Evolutionary conservation across 1,284 basidiomycete genomes (phyloP).

Genomic region (Cutaneotrichosporon dermatis): DNA sequence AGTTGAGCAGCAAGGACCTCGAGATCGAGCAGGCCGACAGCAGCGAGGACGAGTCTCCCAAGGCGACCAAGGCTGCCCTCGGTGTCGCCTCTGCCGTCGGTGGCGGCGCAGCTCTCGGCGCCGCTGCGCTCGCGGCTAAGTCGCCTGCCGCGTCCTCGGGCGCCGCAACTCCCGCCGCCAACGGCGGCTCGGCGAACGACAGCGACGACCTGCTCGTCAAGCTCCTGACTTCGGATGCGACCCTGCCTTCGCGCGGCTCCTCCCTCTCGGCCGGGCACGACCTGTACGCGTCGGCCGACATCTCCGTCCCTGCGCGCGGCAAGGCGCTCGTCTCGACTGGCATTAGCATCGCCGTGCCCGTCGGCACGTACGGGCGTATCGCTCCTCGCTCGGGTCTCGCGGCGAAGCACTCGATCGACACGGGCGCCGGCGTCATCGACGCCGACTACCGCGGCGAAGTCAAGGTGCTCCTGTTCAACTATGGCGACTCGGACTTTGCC

Average conservation of each 20-base stretch:
- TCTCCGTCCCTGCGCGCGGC: constrained; percentile 72
- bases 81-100: neutral
- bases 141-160: neutral
- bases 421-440: constrained; percentile 93
- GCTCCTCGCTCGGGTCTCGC: constrained; percentile 95
- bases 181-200: neutral
- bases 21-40: constrained; percentile 43
- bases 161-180: neutral
- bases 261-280: constrained; percentile 87
- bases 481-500: constrained; percentile 83
- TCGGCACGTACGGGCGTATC: constrained; percentile 90
- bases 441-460: constrained; percentile 91
- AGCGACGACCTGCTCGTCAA: constrained; percentile 66
- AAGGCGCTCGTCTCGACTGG: constrained; percentile 88
- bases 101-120: neutral
- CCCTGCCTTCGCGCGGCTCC: constrained; percentile 81
- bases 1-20: constrained; percentile 28
- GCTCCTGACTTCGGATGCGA: constrained; percentile 74
- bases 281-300: constrained; percentile 80
- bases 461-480: constrained; percentile 93
- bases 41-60: constrained; percentile 19
- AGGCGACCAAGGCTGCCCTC: neutral
- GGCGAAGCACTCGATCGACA: constrained; percentile 94
- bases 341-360: constrained; percentile 84
- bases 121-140: neutral